phyloP scores from a whole-genome alignment of 306 rosid species.

The Macrotyloma uniflorum region DNA sequence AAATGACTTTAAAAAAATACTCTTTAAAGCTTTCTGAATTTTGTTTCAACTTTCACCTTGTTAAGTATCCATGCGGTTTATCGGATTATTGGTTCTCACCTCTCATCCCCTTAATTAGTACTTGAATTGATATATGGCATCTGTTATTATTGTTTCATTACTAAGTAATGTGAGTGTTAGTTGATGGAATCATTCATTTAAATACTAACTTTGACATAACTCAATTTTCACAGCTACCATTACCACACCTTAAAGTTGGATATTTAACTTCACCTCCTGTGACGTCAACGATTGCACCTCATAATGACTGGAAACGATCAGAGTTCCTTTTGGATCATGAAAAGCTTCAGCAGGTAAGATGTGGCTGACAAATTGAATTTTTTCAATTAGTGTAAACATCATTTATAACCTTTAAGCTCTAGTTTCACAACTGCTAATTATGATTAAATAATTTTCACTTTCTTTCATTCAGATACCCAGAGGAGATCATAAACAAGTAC shows the following conservation, averaged over 20 bases:
- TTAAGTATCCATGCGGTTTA: slow-evolving; percentile 8
- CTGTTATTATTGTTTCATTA: slow-evolving; percentile 12
- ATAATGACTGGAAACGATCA: slow-evolving; percentile 94
- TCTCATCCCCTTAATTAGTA: slow-evolving; percentile 22
- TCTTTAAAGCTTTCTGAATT: slow-evolving; percentile 21
- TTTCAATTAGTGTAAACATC: slow-evolving; percentile 26
- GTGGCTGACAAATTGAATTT: slow-evolving; percentile 24
- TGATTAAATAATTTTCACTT: slow-evolving; percentile 10
- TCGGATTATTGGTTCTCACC: slow-evolving; percentile 3
- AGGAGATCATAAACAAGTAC: slow-evolving; percentile 57
- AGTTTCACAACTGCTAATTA: slow-evolving; percentile 23
- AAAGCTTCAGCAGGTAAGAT: slow-evolving; percentile 82
- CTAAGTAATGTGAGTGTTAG: slow-evolving; percentile 20
- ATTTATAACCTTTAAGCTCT: slow-evolving; percentile 18
- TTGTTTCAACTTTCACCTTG: neutral
- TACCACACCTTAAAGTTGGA: slow-evolving; percentile 91
- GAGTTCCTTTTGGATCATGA: slow-evolving; percentile 85
- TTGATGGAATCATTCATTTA: slow-evolving; percentile 31
- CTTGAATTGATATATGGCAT: slow-evolving; percentile 33
- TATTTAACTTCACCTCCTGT: slow-evolving; percentile 90
- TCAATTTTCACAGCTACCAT: slow-evolving; percentile 75
- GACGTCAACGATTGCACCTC: slow-evolving; percentile 83
- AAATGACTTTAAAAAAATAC: slow-evolving; percentile 10
- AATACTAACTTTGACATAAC: slow-evolving; percentile 37
- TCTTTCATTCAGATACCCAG: slow-evolving; percentile 56